Evolutionary conservation across 2,329 filamentous ascomycete species (phyloP).

Genomic region (Trichophyton verrucosum): DNA sequence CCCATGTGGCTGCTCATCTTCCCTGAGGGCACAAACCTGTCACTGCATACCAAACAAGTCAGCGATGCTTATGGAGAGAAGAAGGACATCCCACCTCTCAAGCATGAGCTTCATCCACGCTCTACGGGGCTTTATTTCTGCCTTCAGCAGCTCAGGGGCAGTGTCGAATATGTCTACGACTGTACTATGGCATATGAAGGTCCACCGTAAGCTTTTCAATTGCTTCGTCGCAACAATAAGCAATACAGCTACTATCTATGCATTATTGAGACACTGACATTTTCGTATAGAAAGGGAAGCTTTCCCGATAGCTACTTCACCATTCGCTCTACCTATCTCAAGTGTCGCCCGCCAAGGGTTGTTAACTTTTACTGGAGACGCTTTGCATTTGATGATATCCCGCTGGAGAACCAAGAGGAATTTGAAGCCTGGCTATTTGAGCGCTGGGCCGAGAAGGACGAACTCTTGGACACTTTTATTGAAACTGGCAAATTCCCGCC

Average conservation of each 20-base stretch:
- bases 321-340: constrained; percentile 72
- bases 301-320: constrained; percentile 90
- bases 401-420: constrained; percentile 56
- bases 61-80: constrained; percentile 48
- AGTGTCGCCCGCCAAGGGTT: constrained; percentile 79
- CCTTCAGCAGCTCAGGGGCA: constrained; percentile 45
- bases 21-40: constrained; percentile 53
- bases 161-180: constrained; percentile 54
- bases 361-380: constrained; percentile 96
- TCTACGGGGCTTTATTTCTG: constrained; percentile 51
- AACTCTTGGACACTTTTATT: constrained; percentile 70
- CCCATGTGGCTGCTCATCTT: constrained; percentile 58
- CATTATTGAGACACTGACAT: background rate
- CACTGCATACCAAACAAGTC: constrained; percentile 41
- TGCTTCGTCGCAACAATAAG: background rate
- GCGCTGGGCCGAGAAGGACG: constrained; percentile 87
- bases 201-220: constrained; percentile 55
- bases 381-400: constrained; percentile 69
- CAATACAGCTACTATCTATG: background rate
- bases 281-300: constrained; percentile 49
- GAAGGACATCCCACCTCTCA: constrained; percentile 44
- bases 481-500: constrained; percentile 68
- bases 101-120: constrained; percentile 48
- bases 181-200: constrained; percentile 95
- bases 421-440: constrained; percentile 80